phyloP scores from a whole-genome alignment of 2,329 filamentous ascomycete species.

The Fusarium sp. region DNA sequence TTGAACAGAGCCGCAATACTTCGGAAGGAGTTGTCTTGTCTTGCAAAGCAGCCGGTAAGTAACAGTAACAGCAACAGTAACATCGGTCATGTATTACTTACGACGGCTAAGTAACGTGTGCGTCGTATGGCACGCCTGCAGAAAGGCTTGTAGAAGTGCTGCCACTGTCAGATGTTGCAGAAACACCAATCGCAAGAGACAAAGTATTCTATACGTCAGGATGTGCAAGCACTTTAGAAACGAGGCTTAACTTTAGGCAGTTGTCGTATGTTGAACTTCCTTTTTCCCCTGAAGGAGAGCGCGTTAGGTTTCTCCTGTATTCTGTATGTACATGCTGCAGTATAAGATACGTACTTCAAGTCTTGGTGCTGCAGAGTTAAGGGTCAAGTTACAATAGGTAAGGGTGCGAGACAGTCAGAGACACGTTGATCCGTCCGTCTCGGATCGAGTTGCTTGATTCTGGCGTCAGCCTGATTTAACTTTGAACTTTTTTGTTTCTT shows the following conservation, averaged over 20 bases:
- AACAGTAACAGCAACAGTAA: background rate
- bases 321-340: background rate
- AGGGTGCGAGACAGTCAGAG: constrained; percentile 37
- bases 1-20: constrained; percentile 30
- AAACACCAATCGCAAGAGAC: constrained; percentile 29
- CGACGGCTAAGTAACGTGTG: constrained; percentile 1
- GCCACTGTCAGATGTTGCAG: constrained; percentile 31
- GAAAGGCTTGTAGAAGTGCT: constrained; percentile 38
- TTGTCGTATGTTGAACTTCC: constrained; percentile 7
- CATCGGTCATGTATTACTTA: constrained; percentile 10
- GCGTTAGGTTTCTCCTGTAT: constrained; percentile 21
- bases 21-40: constrained; percentile 10
- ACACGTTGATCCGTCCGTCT: constrained; percentile 11
- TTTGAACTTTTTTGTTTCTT: constrained; percentile 25
- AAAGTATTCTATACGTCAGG: constrained; percentile 20
- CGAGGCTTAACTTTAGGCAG: constrained; percentile 17
- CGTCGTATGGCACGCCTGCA: constrained; percentile 31
- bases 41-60: background rate
- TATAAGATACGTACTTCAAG: constrained; percentile 4
- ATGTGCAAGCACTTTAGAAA: constrained; percentile 44
- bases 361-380: constrained; percentile 31
- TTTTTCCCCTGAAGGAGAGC: constrained; percentile 27
- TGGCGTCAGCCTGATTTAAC: constrained; percentile 17
- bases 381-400: constrained; percentile 19
- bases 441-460: constrained; percentile 35